Evolutionary conservation across 495 filamentous ascomycete species (phyloP).

Genomic region (Usnea hakonensis): DNA sequence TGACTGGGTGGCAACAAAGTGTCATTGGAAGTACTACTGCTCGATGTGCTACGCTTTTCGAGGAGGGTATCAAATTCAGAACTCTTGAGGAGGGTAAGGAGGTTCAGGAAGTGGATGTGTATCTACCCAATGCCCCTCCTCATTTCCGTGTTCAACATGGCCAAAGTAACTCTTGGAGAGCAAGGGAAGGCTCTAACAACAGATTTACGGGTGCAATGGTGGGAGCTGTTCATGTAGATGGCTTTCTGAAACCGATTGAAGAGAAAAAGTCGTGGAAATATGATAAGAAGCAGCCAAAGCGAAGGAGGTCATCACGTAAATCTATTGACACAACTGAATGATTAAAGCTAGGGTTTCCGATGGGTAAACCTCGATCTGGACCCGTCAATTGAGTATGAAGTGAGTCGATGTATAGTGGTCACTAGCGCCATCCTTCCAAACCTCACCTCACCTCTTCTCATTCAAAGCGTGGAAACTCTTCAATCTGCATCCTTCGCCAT

Average conservation of each 20-base stretch:
- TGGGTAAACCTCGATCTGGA: background rate
- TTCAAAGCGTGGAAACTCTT: background rate
- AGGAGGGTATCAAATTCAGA: slow-evolving; percentile 54
- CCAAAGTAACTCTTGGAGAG: background rate
- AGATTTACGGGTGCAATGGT: slow-evolving; percentile 18
- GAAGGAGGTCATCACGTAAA: background rate
- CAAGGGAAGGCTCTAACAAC: background rate
- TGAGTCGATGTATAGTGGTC: background rate
- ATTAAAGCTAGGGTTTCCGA: background rate
- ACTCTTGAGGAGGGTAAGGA: slow-evolving; percentile 42
- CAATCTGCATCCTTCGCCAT: background rate
- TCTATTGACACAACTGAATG: background rate
- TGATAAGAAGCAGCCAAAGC: background rate
- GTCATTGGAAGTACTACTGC: slow-evolving; percentile 58
- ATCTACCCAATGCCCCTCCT: background rate
- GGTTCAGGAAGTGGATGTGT: background rate
- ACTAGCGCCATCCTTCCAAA: background rate
- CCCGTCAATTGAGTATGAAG: background rate
- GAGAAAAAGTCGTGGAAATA: slow-evolving; percentile 26
- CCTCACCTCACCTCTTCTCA: background rate
- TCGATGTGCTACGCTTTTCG: slow-evolving; percentile 65
- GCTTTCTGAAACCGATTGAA: slow-evolving; percentile 29
- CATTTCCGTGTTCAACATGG: background rate
- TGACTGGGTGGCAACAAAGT: slow-evolving; percentile 53
- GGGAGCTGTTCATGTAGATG: slow-evolving; percentile 30